Base-by-base conservation (phyloP, 495 filamentous ascomycete genomes). In the Staphylotrichum longicolle region DNA sequence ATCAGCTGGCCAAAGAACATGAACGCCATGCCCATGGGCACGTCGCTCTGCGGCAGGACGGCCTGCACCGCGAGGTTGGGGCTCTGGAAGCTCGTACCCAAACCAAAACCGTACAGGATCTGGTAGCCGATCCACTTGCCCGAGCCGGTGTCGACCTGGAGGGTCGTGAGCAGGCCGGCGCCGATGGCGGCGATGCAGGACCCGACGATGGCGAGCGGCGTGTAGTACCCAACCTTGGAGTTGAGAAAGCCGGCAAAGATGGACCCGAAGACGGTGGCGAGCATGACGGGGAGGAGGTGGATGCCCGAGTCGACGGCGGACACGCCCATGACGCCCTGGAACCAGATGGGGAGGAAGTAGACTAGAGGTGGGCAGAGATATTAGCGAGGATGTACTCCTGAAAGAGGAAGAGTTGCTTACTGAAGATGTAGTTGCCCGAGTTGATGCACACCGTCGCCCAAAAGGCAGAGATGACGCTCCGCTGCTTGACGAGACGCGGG, bases 331-430 rank as follows among this genome's bases (percentile, higher is more conserved):
- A 87, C 71, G 20, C 66, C 69, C 59, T 89, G 86, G 69, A 87
- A 88, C 64, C 83, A 89, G 61, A 88, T 82, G 32, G 85, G 84
- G 2, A 88, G 71, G 62, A 82, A 87, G 70, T 84, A 87, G 14
- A 83, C 47, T 57, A 59, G 1, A 35, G n/a, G 83, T 15, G 81
- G 82, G 66, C 89, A 86, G 71, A 89, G 87, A 82, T 81, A 89
- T 27, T 27, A 27, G 20, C 20, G 20, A 27, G 20, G n/a, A n/a
- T n/a, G n/a, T n/a, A n/a, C n/a, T n/a, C n/a, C n/a, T n/a, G n/a
- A n/a, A n/a, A n/a, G n/a, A n/a, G n/a, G n/a, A n/a, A n/a, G n/a
- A n/a, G 53, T 51, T 79, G 0, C 66, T 82, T 85, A 77, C 83
- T 78, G 61, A 65, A 60, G n/a, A 73, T 63, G 59, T 66, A 66